phyloP scores from a whole-genome alignment of 2,329 filamentous ascomycete species.

The Epichloe typhina region DNA sequence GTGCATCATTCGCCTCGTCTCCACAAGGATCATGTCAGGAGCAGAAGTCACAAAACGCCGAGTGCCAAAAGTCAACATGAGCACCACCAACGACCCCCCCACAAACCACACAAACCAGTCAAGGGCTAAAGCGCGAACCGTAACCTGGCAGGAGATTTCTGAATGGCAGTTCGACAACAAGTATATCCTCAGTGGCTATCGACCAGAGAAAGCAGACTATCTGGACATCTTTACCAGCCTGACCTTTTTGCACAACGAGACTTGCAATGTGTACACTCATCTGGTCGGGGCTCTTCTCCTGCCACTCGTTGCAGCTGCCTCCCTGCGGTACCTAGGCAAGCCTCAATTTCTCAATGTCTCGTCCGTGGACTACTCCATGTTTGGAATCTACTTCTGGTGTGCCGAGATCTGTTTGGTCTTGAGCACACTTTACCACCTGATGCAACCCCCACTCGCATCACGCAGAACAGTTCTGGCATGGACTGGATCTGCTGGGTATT shows the following conservation, averaged over 20 bases:
- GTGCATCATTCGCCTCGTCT: background rate
- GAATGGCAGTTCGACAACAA: conserved; percentile 7
- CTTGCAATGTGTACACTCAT: conserved; percentile 8
- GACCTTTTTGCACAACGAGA: conserved; percentile 9
- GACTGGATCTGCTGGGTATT: conserved; percentile 11
- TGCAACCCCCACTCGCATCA: conserved; percentile 7
- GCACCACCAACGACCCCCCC: background rate
- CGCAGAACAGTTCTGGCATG: conserved; percentile 10
- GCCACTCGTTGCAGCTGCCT: conserved; percentile 3
- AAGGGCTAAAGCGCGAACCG: conserved; percentile 2
- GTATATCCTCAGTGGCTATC: conserved; percentile 8
- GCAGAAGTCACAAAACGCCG: background rate
- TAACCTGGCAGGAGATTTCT: conserved; percentile 4
- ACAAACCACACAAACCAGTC: too few species aligned
- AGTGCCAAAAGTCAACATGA: background rate
- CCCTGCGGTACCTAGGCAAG: background rate
- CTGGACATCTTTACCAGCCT: conserved; percentile 4
- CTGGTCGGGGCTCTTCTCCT: conserved; percentile 6
- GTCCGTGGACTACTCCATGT: conserved; percentile 7
- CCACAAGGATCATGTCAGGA: background rate
- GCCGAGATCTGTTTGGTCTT: conserved; percentile 8
- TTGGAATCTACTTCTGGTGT: conserved; percentile 8
- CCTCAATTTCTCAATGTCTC: conserved; percentile 4
- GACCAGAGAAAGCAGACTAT: conserved; percentile 5
- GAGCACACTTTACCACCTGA: conserved; percentile 8